A percentile compares a stretch with the other conserved stretches of the same genome.
These are phyloP conservation scores for Trichosporon faecale DNA, from an alignment of 1,284 basidiomycete species.

Conservation along the genomic window DNA sequence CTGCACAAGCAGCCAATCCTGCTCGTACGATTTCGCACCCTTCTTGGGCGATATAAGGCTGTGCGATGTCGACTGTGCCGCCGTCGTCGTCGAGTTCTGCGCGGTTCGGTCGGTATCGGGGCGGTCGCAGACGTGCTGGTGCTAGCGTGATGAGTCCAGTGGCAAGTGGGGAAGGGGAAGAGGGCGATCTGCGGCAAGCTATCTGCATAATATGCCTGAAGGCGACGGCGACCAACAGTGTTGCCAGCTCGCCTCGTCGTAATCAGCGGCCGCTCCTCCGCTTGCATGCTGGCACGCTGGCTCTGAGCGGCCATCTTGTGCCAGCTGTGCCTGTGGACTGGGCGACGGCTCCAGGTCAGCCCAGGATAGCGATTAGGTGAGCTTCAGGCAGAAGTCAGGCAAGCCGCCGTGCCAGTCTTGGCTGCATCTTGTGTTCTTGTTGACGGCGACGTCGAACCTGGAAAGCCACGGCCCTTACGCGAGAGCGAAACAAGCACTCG, in stretches of 20 bases:
- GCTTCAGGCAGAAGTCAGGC: too few species aligned
- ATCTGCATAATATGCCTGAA: constrained; percentile 1
- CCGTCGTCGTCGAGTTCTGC: not conserved
- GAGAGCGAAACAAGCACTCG: not conserved
- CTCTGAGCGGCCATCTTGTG: too few species aligned
- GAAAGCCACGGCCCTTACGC: not conserved
- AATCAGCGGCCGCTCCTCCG: not conserved
- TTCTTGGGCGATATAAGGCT: not conserved
- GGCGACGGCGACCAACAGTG: not conserved
- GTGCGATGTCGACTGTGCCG: too few species aligned
- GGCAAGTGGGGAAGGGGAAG: not conserved
- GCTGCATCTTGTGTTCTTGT: too few species aligned
- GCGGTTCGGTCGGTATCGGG: not conserved
- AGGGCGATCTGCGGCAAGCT: not conserved
- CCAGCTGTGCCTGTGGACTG: not conserved
- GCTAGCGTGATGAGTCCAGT: not conserved
- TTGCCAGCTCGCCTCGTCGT: not conserved
- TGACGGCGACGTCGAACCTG: not conserved
- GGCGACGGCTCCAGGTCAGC: too few species aligned
- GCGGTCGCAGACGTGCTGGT: not conserved
- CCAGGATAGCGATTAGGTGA: too few species aligned
- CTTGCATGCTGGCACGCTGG: too few species aligned
- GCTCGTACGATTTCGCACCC: not conserved
- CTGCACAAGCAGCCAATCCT: constrained; percentile 2
- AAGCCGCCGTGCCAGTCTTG: too few species aligned